Conservation (phyloP, 1,284 basidiomycete genomes). For the Cronartium quercuum region DNA sequence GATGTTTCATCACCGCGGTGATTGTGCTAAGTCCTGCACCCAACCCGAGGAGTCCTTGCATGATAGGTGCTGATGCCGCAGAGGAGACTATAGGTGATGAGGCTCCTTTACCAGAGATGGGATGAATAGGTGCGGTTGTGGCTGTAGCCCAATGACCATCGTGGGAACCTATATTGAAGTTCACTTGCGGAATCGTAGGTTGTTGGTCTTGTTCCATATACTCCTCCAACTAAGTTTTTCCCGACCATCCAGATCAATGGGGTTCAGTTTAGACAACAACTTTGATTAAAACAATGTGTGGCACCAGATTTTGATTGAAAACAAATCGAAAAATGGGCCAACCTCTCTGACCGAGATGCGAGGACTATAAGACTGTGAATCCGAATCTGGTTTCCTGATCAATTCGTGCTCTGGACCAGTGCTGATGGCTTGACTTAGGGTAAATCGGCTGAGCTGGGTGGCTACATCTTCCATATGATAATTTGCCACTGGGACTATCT, state of each 20-base stretch:
- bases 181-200: neutral
- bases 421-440: constrained; percentile 11
- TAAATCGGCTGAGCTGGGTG: constrained; percentile 26
- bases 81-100: constrained; percentile 4
- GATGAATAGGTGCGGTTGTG: neutral
- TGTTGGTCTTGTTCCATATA: constrained; percentile 7
- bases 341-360: constrained; percentile 25
- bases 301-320: neutral
- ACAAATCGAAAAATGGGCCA: neutral
- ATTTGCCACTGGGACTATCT: constrained; percentile 9
- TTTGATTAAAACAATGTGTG: neutral
- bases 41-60: constrained; percentile 12
- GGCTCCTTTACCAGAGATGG: neutral
- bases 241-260: neutral
- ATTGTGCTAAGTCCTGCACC: constrained; percentile 9
- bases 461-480: constrained; percentile 20
- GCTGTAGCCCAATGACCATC: too few species aligned
- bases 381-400: neutral
- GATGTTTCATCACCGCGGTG: constrained; percentile 11
- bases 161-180: constrained; percentile 26
- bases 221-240: constrained; percentile 14
- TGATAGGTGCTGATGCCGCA: neutral
- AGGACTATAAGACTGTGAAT: too few species aligned
- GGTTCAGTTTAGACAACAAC: neutral
- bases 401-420: neutral